Percentiles rank a stretch among this genome's conserved stretches.
These are phyloP conservation scores for Domatiomyces catenatus DNA, from an alignment of 2,329 filamentous ascomycete species.

Conservation along the genomic window DNA sequence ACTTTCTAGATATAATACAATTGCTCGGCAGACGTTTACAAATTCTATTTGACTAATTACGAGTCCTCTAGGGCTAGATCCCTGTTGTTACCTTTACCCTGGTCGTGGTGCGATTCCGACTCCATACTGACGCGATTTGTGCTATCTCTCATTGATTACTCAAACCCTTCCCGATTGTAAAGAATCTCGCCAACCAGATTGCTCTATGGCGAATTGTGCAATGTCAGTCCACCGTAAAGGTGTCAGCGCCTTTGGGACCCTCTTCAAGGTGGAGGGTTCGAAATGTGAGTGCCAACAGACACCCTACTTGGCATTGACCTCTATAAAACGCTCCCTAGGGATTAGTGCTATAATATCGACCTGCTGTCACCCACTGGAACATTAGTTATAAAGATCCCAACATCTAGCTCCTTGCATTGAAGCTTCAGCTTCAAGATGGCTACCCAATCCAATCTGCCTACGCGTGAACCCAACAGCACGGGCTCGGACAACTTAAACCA, in stretches of 20 bases:
- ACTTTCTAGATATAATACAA: neutral
- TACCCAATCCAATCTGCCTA: no score
- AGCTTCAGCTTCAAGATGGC: no score
- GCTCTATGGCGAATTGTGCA: conserved; percentile 22
- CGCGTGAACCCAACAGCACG: no score
- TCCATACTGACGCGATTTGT: conserved; percentile 22
- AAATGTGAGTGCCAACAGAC: neutral
- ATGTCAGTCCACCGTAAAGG: neutral
- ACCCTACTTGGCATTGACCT: neutral
- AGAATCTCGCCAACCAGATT: conserved; percentile 23
- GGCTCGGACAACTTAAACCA: no score
- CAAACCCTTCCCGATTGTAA: conserved; percentile 28
- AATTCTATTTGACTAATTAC: neutral
- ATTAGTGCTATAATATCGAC: no score
- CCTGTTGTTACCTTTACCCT: neutral
- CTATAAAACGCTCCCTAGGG: no score
- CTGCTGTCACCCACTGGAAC: no score
- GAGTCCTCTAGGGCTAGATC: neutral
- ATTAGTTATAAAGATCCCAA: no score
- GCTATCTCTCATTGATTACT: conserved; percentile 24
- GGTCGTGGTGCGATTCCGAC: conserved; percentile 1
- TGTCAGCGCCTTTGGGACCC: neutral
- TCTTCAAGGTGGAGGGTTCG: neutral
- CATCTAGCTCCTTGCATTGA: neutral
- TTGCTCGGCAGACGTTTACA: neutral